Conservation (phyloP, 2,329 filamentous ascomycete species). For the Ilyonectria destructans region DNA sequence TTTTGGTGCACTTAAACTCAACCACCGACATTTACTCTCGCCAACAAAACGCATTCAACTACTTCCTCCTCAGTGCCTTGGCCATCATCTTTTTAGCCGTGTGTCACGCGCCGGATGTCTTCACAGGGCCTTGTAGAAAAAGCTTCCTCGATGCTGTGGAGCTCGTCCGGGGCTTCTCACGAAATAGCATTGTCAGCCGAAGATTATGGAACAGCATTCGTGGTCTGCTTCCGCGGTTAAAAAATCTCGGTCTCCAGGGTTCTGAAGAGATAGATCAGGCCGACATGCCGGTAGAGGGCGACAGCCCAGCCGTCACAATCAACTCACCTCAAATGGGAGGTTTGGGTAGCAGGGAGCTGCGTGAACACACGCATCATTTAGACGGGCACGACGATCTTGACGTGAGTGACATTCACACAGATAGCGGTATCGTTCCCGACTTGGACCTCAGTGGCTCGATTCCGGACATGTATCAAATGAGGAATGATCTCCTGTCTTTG, state of each 20-base stretch:
- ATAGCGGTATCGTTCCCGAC: constrained; percentile 32
- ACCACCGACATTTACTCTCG: constrained; percentile 50
- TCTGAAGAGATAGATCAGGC: constrained; percentile 25
- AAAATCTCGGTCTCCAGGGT: constrained; percentile 45
- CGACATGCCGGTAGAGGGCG: background rate
- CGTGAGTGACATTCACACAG: constrained; percentile 32
- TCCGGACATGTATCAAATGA: constrained; percentile 55
- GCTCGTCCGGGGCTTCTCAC: constrained; percentile 53
- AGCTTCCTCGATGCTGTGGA: constrained; percentile 53
- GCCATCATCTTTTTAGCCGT: constrained; percentile 57
- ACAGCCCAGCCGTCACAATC: constrained; percentile 3
- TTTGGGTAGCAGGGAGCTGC: background rate
- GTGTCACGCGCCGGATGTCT: constrained; percentile 60
- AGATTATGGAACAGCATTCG: constrained; percentile 57
- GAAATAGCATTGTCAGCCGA: constrained; percentile 52
- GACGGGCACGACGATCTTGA: constrained; percentile 6
- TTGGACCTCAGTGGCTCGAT: constrained; percentile 38
- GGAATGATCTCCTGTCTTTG: constrained; percentile 54
- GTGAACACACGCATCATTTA: background rate
- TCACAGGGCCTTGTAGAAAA: constrained; percentile 55
- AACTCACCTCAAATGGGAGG: background rate
- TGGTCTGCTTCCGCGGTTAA: constrained; percentile 53
- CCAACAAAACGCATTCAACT: constrained; percentile 51
- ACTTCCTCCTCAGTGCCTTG: constrained; percentile 51
- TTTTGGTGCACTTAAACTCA: constrained; percentile 47